These are phyloP conservation scores for Westerdykella aurantiaca DNA, from an alignment of 2,329 filamentous ascomycete species.

Conservation along the genomic window DNA sequence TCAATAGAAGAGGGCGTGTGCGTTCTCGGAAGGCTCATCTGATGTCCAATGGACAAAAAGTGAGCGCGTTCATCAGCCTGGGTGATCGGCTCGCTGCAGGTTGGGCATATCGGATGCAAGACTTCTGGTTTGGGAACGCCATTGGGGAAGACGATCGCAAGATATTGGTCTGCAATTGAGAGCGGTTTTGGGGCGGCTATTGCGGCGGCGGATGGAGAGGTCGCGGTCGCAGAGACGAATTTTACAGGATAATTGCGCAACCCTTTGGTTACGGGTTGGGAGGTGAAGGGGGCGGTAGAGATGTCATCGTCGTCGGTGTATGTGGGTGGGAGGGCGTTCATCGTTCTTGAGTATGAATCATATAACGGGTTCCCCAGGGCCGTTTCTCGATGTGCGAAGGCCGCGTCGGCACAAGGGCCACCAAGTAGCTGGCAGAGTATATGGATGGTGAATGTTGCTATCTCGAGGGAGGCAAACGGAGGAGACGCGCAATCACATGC, in stretches of 20 bases:
- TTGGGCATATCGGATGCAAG: constrained; percentile 22
- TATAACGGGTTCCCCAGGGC: too few species aligned
- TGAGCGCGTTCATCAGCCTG: constrained; percentile 42
- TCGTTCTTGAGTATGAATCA: too few species aligned
- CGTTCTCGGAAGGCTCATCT: constrained; percentile 62
- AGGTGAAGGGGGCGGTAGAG: constrained; percentile 53
- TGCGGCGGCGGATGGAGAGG: constrained; percentile 12
- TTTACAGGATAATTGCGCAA: constrained; percentile 54
- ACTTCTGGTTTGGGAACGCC: constrained; percentile 15
- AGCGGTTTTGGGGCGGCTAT: constrained; percentile 40
- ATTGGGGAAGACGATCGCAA: constrained; percentile 59
- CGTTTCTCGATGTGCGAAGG: too few species aligned
- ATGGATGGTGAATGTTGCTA: neutral
- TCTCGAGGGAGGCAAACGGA: constrained; percentile 7
- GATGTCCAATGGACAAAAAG: constrained; percentile 58
- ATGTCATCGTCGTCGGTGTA: constrained; percentile 43
- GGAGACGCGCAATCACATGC: constrained; percentile 21
- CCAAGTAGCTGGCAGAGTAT: too few species aligned
- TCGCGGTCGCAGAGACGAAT: constrained; percentile 48
- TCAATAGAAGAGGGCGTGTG: constrained; percentile 68
- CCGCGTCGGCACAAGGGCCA: too few species aligned
- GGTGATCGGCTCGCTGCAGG: constrained; percentile 34
- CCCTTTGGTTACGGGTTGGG: constrained; percentile 58
- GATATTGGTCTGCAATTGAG: constrained; percentile 57
- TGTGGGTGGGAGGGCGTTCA: too few species aligned